Evolutionary conservation across 2,329 filamentous ascomycete species (phyloP).

Genomic region (Pseudocercospora musae): DNA sequence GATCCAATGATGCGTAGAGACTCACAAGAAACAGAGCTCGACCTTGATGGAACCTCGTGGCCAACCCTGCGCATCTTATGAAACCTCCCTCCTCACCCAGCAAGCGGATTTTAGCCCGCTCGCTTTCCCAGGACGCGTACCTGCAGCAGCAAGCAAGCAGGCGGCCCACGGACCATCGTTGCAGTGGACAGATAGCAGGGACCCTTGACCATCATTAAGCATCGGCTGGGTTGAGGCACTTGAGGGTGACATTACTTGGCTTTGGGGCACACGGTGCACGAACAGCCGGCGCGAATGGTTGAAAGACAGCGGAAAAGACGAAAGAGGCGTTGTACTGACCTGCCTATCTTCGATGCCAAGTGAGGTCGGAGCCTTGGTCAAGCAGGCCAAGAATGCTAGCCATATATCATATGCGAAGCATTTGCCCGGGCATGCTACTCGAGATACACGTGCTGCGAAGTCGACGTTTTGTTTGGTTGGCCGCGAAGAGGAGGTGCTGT

Average conservation of each 20-base stretch:
- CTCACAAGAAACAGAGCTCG: constrained; percentile 3
- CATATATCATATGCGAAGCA: constrained; percentile 3
- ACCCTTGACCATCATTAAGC: neutral
- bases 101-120: neutral
- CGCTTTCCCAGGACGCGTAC: constrained; percentile 5
- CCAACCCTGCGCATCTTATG: constrained; percentile 3
- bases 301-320: neutral
- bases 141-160: constrained; percentile 9
- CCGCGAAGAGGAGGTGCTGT: neutral
- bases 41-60: constrained; percentile 19
- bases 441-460: constrained; percentile 6
- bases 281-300: constrained; percentile 6
- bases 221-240: constrained; percentile 7
- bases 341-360: constrained; percentile 14
- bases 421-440: neutral
- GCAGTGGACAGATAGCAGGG: neutral
- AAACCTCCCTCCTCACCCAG: neutral
- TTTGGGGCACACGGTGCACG: constrained; percentile 7
- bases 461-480: constrained; percentile 9
- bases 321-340: constrained; percentile 7
- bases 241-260: constrained; percentile 5
- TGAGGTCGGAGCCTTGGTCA: constrained; percentile 10
- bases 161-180: neutral
- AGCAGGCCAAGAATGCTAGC: constrained; percentile 3
- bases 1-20: constrained; percentile 5